phyloP scores from a whole-genome alignment of 1,284 basidiomycete genomes.

The Ceratobasidium sp. region DNA sequence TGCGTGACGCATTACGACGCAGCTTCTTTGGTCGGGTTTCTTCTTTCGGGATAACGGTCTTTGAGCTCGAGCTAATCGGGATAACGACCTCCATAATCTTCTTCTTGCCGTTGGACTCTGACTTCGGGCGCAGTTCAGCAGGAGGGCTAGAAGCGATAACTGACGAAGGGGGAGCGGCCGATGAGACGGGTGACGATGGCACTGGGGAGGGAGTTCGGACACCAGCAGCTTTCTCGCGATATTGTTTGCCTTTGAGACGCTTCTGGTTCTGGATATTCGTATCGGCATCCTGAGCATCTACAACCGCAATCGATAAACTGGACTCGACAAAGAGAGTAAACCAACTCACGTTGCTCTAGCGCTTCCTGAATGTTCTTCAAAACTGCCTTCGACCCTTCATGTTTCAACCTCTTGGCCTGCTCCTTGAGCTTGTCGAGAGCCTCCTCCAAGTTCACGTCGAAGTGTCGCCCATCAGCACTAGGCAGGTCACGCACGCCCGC shows the following conservation, averaged over 20 bases:
- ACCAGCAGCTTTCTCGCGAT: conserved; percentile 58
- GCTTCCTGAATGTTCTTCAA: conserved; percentile 69
- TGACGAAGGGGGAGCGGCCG: conserved; percentile 38
- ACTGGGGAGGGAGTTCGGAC: conserved; percentile 43
- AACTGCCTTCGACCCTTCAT: conserved; percentile 69
- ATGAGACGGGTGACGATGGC: conserved; percentile 34
- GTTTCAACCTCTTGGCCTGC: conserved; percentile 74
- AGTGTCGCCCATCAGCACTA: conserved; percentile 82
- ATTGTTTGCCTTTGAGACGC: conserved; percentile 76
- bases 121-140: neutral
- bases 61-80: conserved; percentile 42
- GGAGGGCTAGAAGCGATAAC: conserved; percentile 17
- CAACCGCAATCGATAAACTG: conserved; percentile 34
- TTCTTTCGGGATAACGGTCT: neutral
- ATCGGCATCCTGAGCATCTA: conserved; percentile 36
- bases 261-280: conserved; percentile 64
- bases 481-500: conserved; percentile 74
- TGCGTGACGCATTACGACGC: conserved; percentile 18
- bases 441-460: conserved; percentile 79
- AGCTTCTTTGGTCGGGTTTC: neutral
- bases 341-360: conserved; percentile 65
- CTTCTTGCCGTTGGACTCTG: neutral
- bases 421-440: conserved; percentile 66
- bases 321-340: conserved; percentile 7
- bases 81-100: conserved; percentile 67